Percentiles rank a stretch among this genome's conserved stretches.
phyloP scores from a whole-genome alignment of 352 stramenopile genomes.

The Blastocystis sp. region DNA sequence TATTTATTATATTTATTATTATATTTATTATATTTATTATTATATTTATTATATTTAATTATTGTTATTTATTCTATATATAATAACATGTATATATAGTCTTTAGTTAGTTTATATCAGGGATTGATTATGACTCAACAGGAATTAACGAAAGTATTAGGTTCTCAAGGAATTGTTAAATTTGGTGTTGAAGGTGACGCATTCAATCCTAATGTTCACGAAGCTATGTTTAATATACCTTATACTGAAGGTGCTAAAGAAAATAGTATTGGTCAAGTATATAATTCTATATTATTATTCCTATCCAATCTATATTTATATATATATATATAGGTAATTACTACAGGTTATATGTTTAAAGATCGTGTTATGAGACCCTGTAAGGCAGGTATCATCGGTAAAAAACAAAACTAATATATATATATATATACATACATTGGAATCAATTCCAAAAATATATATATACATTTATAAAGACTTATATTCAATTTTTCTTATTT shows the following conservation, averaged over 20 bases:
- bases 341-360: conserved; percentile 26
- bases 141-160: conserved; percentile 25
- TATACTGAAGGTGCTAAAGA: conserved; percentile 9
- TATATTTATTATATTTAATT: no score
- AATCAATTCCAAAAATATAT: no score
- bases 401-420: conserved; percentile 6
- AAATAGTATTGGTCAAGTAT: conserved; percentile 13
- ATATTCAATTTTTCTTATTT: no score
- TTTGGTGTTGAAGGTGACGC: conserved; percentile 6
- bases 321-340: no score
- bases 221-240: conserved; percentile 24
- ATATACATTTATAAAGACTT: no score
- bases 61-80: no score
- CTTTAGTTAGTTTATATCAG: conserved; percentile 16
- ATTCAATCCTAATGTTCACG: conserved; percentile 19
- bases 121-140: conserved; percentile 27
- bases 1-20: no score
- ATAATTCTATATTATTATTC: no score
- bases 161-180: conserved; percentile 8
- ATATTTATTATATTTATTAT: no score
- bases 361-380: conserved; percentile 19
- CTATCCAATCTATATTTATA: no score
- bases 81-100: background rate
- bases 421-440: no score
- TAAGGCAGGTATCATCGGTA: conserved; percentile 17